Evolutionary conservation across 2,329 filamentous ascomycete genomes (phyloP), one percentile per base, ranked within the genome.

Genomic region (Calonectria leucothoes): DNA sequence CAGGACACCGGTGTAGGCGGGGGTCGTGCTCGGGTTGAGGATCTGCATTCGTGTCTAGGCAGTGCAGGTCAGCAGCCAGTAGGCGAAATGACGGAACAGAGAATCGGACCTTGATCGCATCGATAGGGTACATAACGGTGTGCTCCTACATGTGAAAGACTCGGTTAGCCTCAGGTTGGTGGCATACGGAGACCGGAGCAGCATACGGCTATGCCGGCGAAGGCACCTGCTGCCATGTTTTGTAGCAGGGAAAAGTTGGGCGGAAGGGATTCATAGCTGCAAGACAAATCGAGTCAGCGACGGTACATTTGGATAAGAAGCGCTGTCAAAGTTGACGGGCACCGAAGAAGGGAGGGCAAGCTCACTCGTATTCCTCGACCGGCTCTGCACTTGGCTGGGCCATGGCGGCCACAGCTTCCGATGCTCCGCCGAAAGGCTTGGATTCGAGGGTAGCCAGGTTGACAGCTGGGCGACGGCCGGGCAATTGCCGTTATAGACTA

Each of bases 91-190:
- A 23, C 42, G 25, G 23, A 31, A 39, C 20, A 52, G 70, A 23
- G 70, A 6, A 51, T 70, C 84, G 77, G 79, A 98, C 97, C 94
- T 99, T 99, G 83, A 99, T 94, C 79, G 98, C 92, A 87, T 99
- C 97, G 83, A 99, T 94, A 25, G 97, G 97, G 84, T 99, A 99
- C 97, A 99, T 98, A 81, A 98, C 96, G 73, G 96, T 97, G 86
- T 98, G 96, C 88, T 98, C 96, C 96, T 98, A 79, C 66, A 74
- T 27, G 31, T 31, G 42, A 31, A 67, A 67, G 15, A 51, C 80
- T 74, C 79, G 77, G 77, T 70, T 51, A 49, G 55, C 57, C 39
- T 39, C 52, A 69, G 59, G 25, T 45, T 45, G 25, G 23, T 37
- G 29, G 35, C 39, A 35, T 39, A 42, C 27, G 23, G 31, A 42